Conservation (phyloP, 2,329 filamentous ascomycete species). For the Xylariaceae sp. region DNA sequence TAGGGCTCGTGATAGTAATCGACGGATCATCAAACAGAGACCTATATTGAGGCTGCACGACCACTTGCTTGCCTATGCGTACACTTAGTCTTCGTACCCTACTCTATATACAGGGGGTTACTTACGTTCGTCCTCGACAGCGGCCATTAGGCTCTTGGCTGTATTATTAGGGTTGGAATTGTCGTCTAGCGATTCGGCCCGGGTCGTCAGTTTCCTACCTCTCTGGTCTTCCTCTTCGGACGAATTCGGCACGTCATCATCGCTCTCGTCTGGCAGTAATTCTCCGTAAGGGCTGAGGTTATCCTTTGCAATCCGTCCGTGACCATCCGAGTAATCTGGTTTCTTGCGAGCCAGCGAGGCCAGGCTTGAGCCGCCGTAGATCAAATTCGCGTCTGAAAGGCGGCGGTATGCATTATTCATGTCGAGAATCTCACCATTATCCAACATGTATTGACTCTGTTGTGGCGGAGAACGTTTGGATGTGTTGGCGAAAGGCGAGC, state of each 20-base stretch:
- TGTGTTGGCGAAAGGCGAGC: slow-evolving; percentile 51
- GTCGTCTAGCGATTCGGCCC: slow-evolving; percentile 52
- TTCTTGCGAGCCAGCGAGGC: slow-evolving; percentile 67
- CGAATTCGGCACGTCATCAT: slow-evolving; percentile 59
- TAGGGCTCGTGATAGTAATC: slow-evolving; percentile 68
- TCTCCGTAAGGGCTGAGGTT: slow-evolving; percentile 71
- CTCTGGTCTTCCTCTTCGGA: slow-evolving; percentile 73
- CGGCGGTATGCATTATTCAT: slow-evolving; percentile 73
- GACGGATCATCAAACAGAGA: slow-evolving; percentile 71
- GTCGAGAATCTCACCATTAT: slow-evolving; percentile 69
- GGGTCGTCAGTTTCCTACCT: slow-evolving; percentile 63
- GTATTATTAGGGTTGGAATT: slow-evolving; percentile 44
- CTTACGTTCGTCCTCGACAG: slow-evolving; percentile 81
- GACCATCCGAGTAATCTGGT: slow-evolving; percentile 48
- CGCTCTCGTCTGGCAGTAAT: slow-evolving; percentile 69
- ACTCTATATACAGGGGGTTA: slow-evolving; percentile 29
- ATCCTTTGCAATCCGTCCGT: slow-evolving; percentile 71
- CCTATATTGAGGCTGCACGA: slow-evolving; percentile 61
- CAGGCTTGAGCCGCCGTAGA: slow-evolving; percentile 68
- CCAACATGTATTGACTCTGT: slow-evolving; percentile 57
- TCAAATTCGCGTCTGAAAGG: slow-evolving; percentile 74
- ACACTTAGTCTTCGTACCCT: slow-evolving; percentile 34
- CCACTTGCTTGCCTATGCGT: slow-evolving; percentile 58
- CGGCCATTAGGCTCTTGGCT: slow-evolving; percentile 68
- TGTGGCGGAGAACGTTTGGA: slow-evolving; percentile 44